Conservation (phyloP, 2,329 filamentous ascomycete genomes). For the Parafenestella ontariensis region DNA sequence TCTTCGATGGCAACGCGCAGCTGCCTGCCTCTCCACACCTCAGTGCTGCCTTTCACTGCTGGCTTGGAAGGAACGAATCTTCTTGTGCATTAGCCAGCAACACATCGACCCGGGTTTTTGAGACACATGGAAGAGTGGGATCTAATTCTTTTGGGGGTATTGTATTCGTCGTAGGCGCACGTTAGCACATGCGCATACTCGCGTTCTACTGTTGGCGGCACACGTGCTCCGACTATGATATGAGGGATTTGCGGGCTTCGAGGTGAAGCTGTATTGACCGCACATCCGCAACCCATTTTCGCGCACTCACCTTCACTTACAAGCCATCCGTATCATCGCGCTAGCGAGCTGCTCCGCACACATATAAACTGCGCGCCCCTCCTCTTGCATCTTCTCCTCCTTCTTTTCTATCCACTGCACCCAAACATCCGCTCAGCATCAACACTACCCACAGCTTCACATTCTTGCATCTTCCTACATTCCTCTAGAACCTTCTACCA, state of each 20-base stretch:
- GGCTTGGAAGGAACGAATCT: too few species aligned
- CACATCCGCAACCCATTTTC: neutral
- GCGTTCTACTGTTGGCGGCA: too few species aligned
- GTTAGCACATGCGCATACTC: too few species aligned
- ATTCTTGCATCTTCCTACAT: neutral
- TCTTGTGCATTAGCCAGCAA: too few species aligned
- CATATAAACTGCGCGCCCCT: neutral
- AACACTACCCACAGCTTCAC: neutral
- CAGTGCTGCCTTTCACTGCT: neutral
- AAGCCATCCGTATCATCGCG: slow-evolving; percentile 1
- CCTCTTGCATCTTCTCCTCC: slow-evolving; percentile 2
- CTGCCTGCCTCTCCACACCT: neutral
- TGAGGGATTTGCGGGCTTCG: neutral
- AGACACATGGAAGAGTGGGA: too few species aligned
- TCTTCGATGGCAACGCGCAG: neutral
- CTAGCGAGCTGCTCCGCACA: slow-evolving; percentile 3
- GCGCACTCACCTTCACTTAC: slow-evolving; percentile 20
- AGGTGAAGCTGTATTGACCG: slow-evolving; percentile 9
- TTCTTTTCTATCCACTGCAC: neutral
- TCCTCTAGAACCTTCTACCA: neutral
- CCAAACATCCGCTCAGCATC: neutral
- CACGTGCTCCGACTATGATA: neutral
- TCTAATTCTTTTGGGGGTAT: too few species aligned
- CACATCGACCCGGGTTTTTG: too few species aligned
- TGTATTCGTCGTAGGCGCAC: too few species aligned